A percentile compares a stretch with the other conserved stretches of the same genome.
These are phyloP conservation scores for Naganishia sp. DNA, from an alignment of 1,284 basidiomycete species.

Conservation along the genomic window DNA sequence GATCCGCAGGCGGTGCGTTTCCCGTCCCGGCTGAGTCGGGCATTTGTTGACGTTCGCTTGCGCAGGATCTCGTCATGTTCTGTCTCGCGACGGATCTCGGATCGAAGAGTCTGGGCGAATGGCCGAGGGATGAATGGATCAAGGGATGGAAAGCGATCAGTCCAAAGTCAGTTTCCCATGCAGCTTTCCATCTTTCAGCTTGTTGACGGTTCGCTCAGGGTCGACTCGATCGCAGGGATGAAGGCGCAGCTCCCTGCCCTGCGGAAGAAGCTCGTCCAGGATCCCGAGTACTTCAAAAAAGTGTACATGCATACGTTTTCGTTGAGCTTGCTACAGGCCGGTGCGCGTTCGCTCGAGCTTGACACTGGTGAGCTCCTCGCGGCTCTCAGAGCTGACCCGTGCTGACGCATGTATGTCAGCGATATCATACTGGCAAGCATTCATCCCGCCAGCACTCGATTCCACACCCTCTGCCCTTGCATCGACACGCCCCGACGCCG, in stretches of 20 bases:
- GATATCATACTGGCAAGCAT: conserved; percentile 78
- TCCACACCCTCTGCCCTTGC: conserved; percentile 67
- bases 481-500: conserved; percentile 44
- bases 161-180: conserved; percentile 38
- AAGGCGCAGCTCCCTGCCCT: conserved; percentile 63
- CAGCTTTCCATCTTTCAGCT: background rate
- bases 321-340: conserved; percentile 70
- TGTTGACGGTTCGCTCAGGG: conserved; percentile 55
- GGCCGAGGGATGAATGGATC: conserved; percentile 72
- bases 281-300: conserved; percentile 75
- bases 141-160: conserved; percentile 71
- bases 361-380: conserved; percentile 55
- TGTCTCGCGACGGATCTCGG: conserved; percentile 53
- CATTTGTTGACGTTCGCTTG: conserved; percentile 2
- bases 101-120: conserved; percentile 64
- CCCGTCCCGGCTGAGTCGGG: background rate
- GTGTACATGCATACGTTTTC: conserved; percentile 89
- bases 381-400: background rate
- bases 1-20: conserved; percentile 49
- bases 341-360: conserved; percentile 58
- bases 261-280: conserved; percentile 65
- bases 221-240: conserved; percentile 72
- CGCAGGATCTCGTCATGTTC: conserved; percentile 51
- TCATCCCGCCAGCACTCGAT: conserved; percentile 75
- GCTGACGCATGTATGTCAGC: conserved; percentile 59